These are phyloP conservation scores for Saccharomycopsis schoenii DNA, from an alignment of 805 yeast species.

Conservation along the genomic window DNA sequence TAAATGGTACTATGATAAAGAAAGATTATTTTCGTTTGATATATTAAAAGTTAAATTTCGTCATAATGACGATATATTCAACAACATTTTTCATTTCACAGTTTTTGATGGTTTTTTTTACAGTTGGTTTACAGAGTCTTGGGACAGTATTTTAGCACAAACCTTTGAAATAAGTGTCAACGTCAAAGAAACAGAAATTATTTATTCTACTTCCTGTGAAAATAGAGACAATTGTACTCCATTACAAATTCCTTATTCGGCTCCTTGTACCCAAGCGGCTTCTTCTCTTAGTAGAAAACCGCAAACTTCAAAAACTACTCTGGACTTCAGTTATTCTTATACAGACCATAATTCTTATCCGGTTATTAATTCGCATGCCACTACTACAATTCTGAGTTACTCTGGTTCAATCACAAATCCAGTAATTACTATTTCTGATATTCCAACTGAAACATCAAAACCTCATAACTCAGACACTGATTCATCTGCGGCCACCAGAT, in stretches of 20 bases:
- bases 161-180: constrained; percentile 8
- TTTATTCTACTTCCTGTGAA: constrained; percentile 11
- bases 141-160: constrained; percentile 3
- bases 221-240: constrained; percentile 12
- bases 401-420: background rate
- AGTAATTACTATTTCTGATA: too few relatives aligned
- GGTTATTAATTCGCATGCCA: background rate
- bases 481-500: background rate
- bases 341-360: background rate
- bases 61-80: constrained; percentile 5
- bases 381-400: background rate
- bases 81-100: constrained; percentile 1
- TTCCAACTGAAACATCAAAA: too few relatives aligned
- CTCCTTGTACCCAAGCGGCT: background rate
- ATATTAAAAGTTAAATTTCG: constrained; percentile 9
- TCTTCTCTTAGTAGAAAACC: background rate
- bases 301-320: background rate
- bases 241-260: constrained; percentile 4
- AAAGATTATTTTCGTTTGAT: background rate
- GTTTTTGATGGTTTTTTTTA: constrained; percentile 11
- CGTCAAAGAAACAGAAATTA: constrained; percentile 1
- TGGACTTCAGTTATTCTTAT: background rate
- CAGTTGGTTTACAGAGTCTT: constrained; percentile 11
- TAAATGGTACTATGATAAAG: constrained; percentile 12
- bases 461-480: background rate